These are phyloP conservation scores for grape (Vitis vinifera) DNA, from an alignment of 164 flowering plant genomes.

Conservation along the genomic window ASM3070453v1 NC_081809.1:552501-553000, in stretches of 20 bases:
- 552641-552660: too few relatives aligned
- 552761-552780: constrained; percentile 28
- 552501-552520: too few relatives aligned
- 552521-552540: too few relatives aligned
- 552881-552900: constrained; percentile 37
- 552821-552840: constrained; percentile 45
- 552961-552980: constrained; percentile 49
- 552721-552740: background rate
- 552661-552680: background rate
- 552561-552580: too few relatives aligned
- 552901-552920: constrained; percentile 33
- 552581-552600: too few relatives aligned
- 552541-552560: too few relatives aligned
- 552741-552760: background rate
- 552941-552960: constrained; percentile 57
- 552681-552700: background rate
- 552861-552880: constrained; percentile 42
- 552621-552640: too few relatives aligned
- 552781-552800: constrained; percentile 47
- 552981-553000: constrained; percentile 26
- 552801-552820: constrained; percentile 35
- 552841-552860: constrained; percentile 65
- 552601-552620: too few relatives aligned
- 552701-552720: background rate
- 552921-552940: constrained; percentile 33